Evolutionary conservation across 1,139 yeast genomes (phyloP).

Genomic region (Protomyces gravidus): DNA sequence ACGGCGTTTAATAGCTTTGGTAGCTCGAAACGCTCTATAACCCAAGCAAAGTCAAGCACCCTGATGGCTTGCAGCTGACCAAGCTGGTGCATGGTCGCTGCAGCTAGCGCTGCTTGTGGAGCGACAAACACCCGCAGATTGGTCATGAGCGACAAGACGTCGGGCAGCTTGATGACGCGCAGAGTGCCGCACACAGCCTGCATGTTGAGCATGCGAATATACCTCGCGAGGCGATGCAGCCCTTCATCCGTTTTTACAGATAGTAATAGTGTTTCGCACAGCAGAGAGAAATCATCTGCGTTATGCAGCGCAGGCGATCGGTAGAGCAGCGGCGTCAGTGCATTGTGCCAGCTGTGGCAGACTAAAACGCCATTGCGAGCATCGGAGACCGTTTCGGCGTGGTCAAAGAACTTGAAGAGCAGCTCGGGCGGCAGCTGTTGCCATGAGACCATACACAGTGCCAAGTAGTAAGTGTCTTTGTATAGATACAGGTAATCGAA

Average conservation of each 20-base stretch:
- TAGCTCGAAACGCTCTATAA: slow-evolving; percentile 24
- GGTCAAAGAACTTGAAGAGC: background rate
- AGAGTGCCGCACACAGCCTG: slow-evolving; percentile 14
- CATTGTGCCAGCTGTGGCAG: background rate
- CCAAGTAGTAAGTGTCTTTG: too few species aligned
- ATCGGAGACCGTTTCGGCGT: background rate
- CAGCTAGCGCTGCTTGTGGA: slow-evolving; percentile 23
- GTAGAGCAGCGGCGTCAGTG: background rate
- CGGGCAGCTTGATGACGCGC: slow-evolving; percentile 7
- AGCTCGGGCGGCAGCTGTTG: slow-evolving; percentile 3
- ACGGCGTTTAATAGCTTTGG: slow-evolving; percentile 10
- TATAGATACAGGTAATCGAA: too few species aligned
- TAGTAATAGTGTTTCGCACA: background rate
- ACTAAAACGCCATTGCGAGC: background rate
- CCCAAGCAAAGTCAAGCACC: slow-evolving; percentile 19
- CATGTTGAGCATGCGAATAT: slow-evolving; percentile 15
- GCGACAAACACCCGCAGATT: slow-evolving; percentile 6
- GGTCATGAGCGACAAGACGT: slow-evolving; percentile 1
- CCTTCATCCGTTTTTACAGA: background rate
- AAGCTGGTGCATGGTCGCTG: slow-evolving; percentile 17
- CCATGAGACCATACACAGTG: background rate
- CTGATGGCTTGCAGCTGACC: background rate
- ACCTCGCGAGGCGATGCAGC: background rate
- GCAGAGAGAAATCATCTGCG: background rate
- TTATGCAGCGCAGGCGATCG: background rate